These are phyloP conservation scores for Verticillium alfalfae DNA, from an alignment of 2,329 filamentous ascomycete species.

Conservation along the genomic window DNA sequence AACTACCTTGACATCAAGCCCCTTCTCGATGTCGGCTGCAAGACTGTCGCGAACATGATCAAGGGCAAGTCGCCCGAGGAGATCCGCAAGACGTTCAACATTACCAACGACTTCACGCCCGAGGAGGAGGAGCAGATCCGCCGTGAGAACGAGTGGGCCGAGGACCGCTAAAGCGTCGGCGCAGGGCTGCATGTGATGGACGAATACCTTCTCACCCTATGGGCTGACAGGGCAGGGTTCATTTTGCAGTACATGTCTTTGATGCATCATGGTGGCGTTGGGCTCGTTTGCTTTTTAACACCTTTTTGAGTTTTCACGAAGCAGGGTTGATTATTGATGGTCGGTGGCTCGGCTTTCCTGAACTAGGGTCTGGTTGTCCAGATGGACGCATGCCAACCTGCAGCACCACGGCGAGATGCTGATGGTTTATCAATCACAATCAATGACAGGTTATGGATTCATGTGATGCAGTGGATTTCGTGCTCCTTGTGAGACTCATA, in stretches of 20 bases:
- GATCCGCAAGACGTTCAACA: slow-evolving; percentile 99
- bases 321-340: background rate
- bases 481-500: no score
- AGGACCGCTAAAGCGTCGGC: slow-evolving; percentile 57
- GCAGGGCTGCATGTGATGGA: background rate
- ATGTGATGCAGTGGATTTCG: no score
- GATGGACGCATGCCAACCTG: background rate
- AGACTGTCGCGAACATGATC: slow-evolving; percentile 99
- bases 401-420: background rate
- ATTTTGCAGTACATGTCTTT: background rate
- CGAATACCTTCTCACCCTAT: background rate
- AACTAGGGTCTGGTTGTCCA: background rate
- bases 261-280: slow-evolving; percentile 1
- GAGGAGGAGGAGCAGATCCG: slow-evolving; percentile 99
- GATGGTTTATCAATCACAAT: background rate
- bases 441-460: background rate
- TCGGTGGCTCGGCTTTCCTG: background rate
- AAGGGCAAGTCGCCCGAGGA: slow-evolving; percentile 99
- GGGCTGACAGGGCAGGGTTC: background rate
- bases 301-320: background rate
- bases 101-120: slow-evolving; percentile 97
- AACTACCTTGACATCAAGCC: slow-evolving; percentile 99
- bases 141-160: slow-evolving; percentile 86
- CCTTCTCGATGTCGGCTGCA: slow-evolving; percentile 95
- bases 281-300: background rate